Evolutionary conservation across 1,139 yeast species (phyloP).

Genomic region (Scheffersomyces insectosa): DNA sequence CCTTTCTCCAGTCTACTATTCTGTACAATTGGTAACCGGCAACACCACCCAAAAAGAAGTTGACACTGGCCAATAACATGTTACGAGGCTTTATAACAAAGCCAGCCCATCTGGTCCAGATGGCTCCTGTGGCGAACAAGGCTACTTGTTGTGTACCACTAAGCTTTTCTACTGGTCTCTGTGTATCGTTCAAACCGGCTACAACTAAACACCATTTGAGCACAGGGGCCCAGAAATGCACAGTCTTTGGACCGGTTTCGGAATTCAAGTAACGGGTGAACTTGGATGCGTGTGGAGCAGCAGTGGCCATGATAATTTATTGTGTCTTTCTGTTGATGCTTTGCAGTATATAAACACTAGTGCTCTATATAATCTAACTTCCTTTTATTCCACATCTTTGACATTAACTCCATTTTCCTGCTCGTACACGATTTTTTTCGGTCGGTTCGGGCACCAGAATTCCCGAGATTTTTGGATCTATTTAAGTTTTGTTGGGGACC

Average conservation of each 20-base stretch:
- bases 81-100: constrained; percentile 90
- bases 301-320: constrained; percentile 36
- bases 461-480: too few relatives aligned
- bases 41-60: constrained; percentile 88
- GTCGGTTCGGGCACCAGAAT: too few relatives aligned
- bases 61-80: constrained; percentile 84
- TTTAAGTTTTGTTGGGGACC: too few relatives aligned
- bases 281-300: constrained; percentile 53
- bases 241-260: constrained; percentile 93
- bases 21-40: constrained; percentile 84
- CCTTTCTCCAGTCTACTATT: constrained; percentile 62
- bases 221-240: constrained; percentile 86
- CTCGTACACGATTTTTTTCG: too few relatives aligned
- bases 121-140: constrained; percentile 84
- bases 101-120: constrained; percentile 98
- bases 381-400: too few relatives aligned
- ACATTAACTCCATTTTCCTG: too few relatives aligned
- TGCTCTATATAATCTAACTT: too few relatives aligned
- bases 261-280: constrained; percentile 75
- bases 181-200: constrained; percentile 85
- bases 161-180: constrained; percentile 88
- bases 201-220: constrained; percentile 83
- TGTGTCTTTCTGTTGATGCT: neutral
- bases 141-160: constrained; percentile 94
- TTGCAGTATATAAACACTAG: neutral